Evolutionary conservation across 2,329 filamentous ascomycete genomes (phyloP).

Genomic region (Hirsutella rhossiliensis): DNA sequence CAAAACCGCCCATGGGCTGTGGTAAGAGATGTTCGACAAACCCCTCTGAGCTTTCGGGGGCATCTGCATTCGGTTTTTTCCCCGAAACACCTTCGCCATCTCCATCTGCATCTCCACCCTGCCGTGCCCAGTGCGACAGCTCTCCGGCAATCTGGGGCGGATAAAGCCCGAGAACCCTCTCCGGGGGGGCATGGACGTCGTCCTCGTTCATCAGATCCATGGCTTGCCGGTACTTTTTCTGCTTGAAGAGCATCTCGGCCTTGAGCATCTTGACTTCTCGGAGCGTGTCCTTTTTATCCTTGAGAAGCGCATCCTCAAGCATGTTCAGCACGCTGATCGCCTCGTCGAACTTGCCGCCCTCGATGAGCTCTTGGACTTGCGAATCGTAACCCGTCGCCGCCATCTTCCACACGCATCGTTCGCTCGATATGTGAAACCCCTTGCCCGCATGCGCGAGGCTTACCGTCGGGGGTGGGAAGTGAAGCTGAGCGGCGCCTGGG

Average conservation of each 20-base stretch:
- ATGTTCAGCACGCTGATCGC: slow-evolving; percentile 80
- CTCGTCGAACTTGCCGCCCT: slow-evolving; percentile 68
- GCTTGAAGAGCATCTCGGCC: slow-evolving; percentile 70
- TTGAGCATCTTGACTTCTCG: slow-evolving; percentile 86
- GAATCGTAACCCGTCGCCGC: slow-evolving; percentile 81
- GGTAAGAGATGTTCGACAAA: slow-evolving; percentile 20
- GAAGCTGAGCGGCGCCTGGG: slow-evolving; percentile 70
- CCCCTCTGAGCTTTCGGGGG: slow-evolving; percentile 14
- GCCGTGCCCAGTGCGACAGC: slow-evolving; percentile 44
- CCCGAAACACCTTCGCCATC: slow-evolving; percentile 27
- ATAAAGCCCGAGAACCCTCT: slow-evolving; percentile 75
- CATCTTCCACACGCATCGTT: slow-evolving; percentile 93
- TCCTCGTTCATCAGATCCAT: slow-evolving; percentile 79
- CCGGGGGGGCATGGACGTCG: slow-evolving; percentile 79
- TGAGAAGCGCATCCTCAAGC: slow-evolving; percentile 83
- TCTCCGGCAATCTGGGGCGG: slow-evolving; percentile 76
- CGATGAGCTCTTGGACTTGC: slow-evolving; percentile 73
- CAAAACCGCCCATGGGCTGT: slow-evolving; percentile 33
- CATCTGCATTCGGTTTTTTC: slow-evolving; percentile 16
- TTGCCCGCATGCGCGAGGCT: slow-evolving; percentile 95
- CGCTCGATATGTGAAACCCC: slow-evolving; percentile 86
- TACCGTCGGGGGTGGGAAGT: slow-evolving; percentile 85
- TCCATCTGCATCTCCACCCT: slow-evolving; percentile 26
- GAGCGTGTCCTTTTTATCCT: slow-evolving; percentile 68
- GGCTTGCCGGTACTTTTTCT: slow-evolving; percentile 72